These are phyloP conservation scores for Epichloe typhina DNA, from an alignment of 2,329 filamentous ascomycete species.

Conservation along the genomic window DNA sequence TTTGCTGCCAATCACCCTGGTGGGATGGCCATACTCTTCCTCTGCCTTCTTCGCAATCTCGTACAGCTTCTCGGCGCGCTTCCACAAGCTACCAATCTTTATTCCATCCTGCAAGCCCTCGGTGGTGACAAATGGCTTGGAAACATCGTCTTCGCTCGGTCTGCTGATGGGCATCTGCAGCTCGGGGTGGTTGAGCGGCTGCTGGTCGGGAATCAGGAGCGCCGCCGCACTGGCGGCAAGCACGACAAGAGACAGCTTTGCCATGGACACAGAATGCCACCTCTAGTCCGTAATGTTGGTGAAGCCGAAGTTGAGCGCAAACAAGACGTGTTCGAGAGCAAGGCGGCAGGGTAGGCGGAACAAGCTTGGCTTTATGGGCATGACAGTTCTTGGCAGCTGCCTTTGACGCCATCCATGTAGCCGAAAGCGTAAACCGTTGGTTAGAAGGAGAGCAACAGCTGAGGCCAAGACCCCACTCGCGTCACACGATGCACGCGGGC, in stretches of 20 bases:
- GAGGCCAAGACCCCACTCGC: no score
- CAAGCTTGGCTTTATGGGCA: no score
- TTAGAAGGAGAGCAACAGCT: no score
- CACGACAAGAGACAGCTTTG: not conserved
- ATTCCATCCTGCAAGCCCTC: slow-evolving; percentile 45
- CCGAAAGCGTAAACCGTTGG: no score
- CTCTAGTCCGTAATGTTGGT: not conserved
- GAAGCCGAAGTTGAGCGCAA: no score
- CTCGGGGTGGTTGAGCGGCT: not conserved
- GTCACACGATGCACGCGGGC: no score
- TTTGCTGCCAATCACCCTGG: slow-evolving; percentile 55
- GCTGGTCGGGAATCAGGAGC: not conserved
- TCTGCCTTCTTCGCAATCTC: slow-evolving; percentile 45
- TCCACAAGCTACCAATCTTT: slow-evolving; percentile 38
- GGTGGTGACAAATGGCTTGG: slow-evolving; percentile 34
- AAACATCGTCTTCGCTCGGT: not conserved
- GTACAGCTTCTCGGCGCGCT: slow-evolving; percentile 48
- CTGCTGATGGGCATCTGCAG: not conserved
- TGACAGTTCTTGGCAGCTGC: no score
- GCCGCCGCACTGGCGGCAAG: not conserved
- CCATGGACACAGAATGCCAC: not conserved
- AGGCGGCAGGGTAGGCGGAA: no score
- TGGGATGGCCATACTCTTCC: slow-evolving; percentile 53
- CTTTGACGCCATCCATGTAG: no score
- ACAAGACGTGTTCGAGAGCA: no score